Evolutionary conservation across 164 flowering plant genomes (phyloP).

Genomic region (Buxus sempervirens): DNA sequence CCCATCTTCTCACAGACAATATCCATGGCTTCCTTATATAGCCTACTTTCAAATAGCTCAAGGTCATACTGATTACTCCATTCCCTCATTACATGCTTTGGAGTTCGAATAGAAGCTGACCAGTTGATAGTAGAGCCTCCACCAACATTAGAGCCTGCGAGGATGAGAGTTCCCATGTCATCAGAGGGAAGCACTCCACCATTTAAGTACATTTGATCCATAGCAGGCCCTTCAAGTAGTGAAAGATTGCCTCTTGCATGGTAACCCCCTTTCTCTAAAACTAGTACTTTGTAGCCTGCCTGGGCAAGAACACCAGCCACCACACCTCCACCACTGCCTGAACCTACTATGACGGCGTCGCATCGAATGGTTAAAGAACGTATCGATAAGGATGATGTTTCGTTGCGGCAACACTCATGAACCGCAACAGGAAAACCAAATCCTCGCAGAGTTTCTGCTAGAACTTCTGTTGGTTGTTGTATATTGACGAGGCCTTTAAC

Average conservation of each 20-base stretch:
- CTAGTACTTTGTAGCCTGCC: conserved; percentile 80
- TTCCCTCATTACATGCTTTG: conserved; percentile 50
- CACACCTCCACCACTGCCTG: conserved; percentile 85
- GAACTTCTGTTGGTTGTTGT: conserved; percentile 16
- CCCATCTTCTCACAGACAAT: conserved; percentile 65
- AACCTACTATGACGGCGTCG: conserved; percentile 80
- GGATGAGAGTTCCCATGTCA: conserved; percentile 38
- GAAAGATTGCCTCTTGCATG: conserved; percentile 51
- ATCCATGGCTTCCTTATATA: conserved; percentile 62
- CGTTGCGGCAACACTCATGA: not conserved
- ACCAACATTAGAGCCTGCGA: conserved; percentile 87
- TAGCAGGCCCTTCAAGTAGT: conserved; percentile 67
- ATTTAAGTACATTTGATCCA: conserved; percentile 65
- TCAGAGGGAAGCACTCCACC: conserved; percentile 48
- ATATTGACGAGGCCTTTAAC: conserved; percentile 42
- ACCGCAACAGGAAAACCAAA: conserved; percentile 40
- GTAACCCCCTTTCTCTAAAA: conserved; percentile 74
- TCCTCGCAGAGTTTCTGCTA: conserved; percentile 23
- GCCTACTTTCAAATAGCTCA: conserved; percentile 51
- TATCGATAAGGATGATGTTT: not conserved
- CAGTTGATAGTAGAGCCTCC: conserved; percentile 86
- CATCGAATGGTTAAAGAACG: conserved; percentile 42
- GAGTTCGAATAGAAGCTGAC: conserved; percentile 76
- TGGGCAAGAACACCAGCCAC: conserved; percentile 70
- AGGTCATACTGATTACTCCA: conserved; percentile 48